Evolutionary conservation across 768 basidiomycete species (phyloP).

Genomic region (Amanita polypyramis): DNA sequence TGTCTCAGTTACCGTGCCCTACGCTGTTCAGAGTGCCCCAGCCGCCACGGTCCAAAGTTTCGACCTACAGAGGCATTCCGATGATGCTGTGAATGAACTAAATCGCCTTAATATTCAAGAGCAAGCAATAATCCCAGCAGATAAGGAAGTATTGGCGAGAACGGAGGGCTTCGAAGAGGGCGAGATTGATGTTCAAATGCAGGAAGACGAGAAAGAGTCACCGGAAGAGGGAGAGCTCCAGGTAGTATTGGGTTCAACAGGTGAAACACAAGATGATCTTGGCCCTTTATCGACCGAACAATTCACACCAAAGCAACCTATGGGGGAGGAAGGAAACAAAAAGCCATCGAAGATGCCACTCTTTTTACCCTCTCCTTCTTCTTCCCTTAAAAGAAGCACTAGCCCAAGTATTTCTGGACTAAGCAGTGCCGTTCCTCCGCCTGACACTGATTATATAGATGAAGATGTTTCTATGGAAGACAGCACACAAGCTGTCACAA

Average conservation of each 20-base stretch:
- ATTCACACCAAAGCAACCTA: not conserved
- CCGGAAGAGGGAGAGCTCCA: not conserved
- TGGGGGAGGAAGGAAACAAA: not conserved
- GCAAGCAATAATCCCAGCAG: not conserved
- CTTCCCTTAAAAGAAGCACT: not conserved
- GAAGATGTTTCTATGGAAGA: not conserved
- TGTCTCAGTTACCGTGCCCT: not conserved
- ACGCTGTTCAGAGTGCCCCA: not conserved
- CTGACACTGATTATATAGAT: not conserved
- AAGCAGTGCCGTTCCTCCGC: not conserved
- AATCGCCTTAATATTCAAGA: not conserved
- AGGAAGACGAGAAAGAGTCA: not conserved
- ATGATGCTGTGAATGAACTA: not conserved
- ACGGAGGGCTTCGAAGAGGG: slow-evolving; percentile 2
- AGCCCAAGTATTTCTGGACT: not conserved
- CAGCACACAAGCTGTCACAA: not conserved
- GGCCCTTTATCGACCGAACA: not conserved
- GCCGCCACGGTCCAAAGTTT: not conserved
- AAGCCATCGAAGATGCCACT: slow-evolving; percentile 1
- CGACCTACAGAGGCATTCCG: not conserved
- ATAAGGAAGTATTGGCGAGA: not conserved
- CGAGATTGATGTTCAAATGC: not conserved
- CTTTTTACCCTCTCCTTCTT: slow-evolving; percentile 5
- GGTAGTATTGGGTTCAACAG: not conserved
- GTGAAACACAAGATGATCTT: not conserved